These are phyloP conservation scores for Leccinellum albellum DNA, from an alignment of 768 basidiomycete species.

Conservation along the genomic window DNA sequence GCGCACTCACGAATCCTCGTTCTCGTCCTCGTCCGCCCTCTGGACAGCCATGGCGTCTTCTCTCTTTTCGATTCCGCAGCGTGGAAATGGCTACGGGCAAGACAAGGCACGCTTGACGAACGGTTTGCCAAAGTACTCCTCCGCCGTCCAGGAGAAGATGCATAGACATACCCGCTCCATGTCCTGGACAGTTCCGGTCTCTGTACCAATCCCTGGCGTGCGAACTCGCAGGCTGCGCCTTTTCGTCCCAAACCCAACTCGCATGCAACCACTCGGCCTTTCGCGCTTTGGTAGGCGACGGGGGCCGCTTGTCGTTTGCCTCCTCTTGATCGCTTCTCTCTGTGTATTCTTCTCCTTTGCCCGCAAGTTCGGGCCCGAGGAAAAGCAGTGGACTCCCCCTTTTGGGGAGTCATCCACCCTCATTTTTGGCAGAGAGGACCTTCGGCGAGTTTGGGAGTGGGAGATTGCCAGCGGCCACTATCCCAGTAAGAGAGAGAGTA, in stretches of 20 bases:
- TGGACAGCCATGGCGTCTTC: conserved; percentile 41
- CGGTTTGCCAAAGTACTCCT: conserved; percentile 46
- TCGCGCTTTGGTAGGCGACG: conserved; percentile 57
- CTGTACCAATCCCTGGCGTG: conserved; percentile 58
- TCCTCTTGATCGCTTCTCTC: conserved; percentile 44
- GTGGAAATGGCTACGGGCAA: conserved; percentile 41
- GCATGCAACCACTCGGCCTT: conserved; percentile 54
- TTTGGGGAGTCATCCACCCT: conserved; percentile 66
- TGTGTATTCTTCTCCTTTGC: conserved; percentile 58
- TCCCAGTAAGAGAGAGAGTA: conserved; percentile 77
- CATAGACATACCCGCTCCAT: conserved; percentile 41
- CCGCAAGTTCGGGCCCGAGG: conserved; percentile 57
- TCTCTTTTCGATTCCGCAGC: conserved; percentile 42
- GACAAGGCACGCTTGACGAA: conserved; percentile 42
- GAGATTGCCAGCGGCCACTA: conserved; percentile 92
- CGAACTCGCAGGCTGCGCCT: conserved; percentile 54
- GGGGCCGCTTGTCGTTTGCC: conserved; percentile 49
- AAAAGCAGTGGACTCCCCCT: conserved; percentile 60
- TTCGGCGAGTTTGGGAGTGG: conserved; percentile 94
- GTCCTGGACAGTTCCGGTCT: conserved; percentile 59
- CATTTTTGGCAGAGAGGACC: conserved; percentile 70
- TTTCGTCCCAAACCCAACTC: conserved; percentile 56
- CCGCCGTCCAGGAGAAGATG: conserved; percentile 66
- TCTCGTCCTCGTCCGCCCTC: conserved; percentile 11
- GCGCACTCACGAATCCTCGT: conserved; percentile 18